Base-by-base conservation (phyloP, 495 filamentous ascomycete species). In the Tetracladium marchalianum region DNA sequence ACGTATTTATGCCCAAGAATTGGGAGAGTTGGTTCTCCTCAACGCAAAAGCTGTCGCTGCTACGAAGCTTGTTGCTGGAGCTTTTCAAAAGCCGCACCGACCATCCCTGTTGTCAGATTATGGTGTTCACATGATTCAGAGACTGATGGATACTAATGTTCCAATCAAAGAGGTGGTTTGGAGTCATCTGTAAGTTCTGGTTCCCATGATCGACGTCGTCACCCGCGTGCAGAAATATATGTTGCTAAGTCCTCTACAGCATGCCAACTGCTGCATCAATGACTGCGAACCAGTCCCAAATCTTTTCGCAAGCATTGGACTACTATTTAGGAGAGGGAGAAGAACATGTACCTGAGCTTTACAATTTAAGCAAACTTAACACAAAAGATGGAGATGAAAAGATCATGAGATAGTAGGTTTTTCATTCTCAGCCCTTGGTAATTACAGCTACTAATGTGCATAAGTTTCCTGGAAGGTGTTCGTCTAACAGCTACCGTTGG, bases 261-360 rank as follows among this genome's bases (percentile, higher is more conserved):
- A 47, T 77, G 11, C 68, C 72, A 0, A 62, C 62, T 2, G 62
- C 58, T 17, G 59, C 56, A 12, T 62, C 69, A 7, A 57, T 66
- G 36, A 76, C 85, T 1, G 77, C 85, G 1, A 87, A 76, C 54
- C 84, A 90, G 54, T 77, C 73, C 4, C 81, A 85, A 58, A 68
- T 82, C 50, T 83, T 92, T 53, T 80, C 84, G 8, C 82, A 87
- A 63, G 72, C 85, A 10, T 71, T 90, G 10, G 86, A 93, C 57
- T 90, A 79, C 68, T 93, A 87, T 66, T 67, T 88, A 22, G 73
- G 43, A 8, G 66, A 72, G 11, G 77, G 78, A 47, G 66, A 70
- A 34, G 40, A 63, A 18, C 69, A 87, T 52, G 60, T 81, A 5
- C 66, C 75, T 1, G 74, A 76, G 27, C 72, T 89, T 54, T 68